Percentiles rank a stretch among this genome's conserved stretches.
These are phyloP conservation scores for Pythium sukuiense DNA, from an alignment of 352 stramenopile species.

Conservation along the genomic window DNA sequence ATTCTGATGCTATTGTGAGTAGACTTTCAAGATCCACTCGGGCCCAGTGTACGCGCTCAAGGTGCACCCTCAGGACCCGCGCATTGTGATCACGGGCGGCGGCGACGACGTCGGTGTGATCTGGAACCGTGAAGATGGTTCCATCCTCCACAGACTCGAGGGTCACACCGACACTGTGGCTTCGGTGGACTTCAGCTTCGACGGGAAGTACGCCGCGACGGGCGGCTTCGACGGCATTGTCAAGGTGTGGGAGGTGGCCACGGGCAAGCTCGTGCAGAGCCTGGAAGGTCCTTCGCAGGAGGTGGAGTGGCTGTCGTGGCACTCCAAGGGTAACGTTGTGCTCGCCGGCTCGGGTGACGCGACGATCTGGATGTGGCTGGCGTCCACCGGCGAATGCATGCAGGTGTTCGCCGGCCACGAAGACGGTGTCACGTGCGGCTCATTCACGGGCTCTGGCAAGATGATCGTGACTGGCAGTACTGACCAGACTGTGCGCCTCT, in stretches of 20 bases:
- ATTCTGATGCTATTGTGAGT: background rate
- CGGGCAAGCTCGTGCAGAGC: constrained; percentile 75
- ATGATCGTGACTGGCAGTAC: constrained; percentile 93
- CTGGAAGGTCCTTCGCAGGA: constrained; percentile 89
- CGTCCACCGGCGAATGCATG: constrained; percentile 95
- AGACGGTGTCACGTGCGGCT: constrained; percentile 91
- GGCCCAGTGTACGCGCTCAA: constrained; percentile 81
- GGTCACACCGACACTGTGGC: constrained; percentile 86
- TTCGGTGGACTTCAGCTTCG: constrained; percentile 83
- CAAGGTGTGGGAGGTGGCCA: constrained; percentile 88
- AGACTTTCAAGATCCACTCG: constrained; percentile 81
- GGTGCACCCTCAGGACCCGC: constrained; percentile 77
- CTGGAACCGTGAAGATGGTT: constrained; percentile 84
- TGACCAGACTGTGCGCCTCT: constrained; percentile 94
- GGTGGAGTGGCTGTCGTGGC: constrained; percentile 90
- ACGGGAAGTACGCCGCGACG: constrained; percentile 86
- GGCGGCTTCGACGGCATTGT: constrained; percentile 85
- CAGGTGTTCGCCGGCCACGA: constrained; percentile 98
- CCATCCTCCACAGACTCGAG: constrained; percentile 71
- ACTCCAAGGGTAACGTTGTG: constrained; percentile 90
- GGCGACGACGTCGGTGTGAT: constrained; percentile 85
- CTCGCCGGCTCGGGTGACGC: constrained; percentile 86
- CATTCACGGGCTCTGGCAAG: constrained; percentile 95
- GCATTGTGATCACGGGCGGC: constrained; percentile 81
- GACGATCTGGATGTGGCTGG: constrained; percentile 93